These are phyloP conservation scores for Xylaria palmicola DNA, from an alignment of 495 filamentous ascomycete genomes.

Conservation along the genomic window DNA sequence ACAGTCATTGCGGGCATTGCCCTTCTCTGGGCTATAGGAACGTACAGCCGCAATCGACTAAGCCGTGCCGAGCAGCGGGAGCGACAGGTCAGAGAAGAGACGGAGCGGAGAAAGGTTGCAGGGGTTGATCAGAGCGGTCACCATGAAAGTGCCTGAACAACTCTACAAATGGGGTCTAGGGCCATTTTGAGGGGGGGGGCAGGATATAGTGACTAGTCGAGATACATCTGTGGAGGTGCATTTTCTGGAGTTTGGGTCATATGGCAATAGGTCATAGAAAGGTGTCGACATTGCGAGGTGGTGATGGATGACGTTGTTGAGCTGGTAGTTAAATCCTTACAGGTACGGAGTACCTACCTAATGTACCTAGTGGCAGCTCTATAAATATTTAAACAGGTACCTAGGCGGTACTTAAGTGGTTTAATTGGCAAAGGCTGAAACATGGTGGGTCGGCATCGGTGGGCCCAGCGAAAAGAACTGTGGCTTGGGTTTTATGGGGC, in stretches of 20 bases:
- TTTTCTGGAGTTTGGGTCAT: neutral
- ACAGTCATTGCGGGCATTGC: conserved; percentile 34
- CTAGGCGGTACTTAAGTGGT: neutral
- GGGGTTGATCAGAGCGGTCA: neutral
- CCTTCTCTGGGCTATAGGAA: conserved; percentile 28
- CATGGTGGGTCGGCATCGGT: neutral
- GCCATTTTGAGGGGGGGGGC: neutral
- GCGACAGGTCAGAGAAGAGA: conserved; percentile 19
- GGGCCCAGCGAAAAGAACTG: neutral
- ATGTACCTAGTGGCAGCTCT: neutral
- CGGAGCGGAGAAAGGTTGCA: conserved; percentile 1
- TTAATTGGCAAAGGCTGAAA: conserved; percentile 4
- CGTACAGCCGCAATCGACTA: conserved; percentile 28
- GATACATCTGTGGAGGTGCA: neutral
- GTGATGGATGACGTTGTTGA: too few relatives aligned
- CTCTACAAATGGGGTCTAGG: neutral
- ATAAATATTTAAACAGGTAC: neutral
- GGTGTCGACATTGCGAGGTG: too few relatives aligned
- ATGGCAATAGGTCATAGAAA: neutral
- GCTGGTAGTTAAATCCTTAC: too few relatives aligned
- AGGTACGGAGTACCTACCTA: neutral
- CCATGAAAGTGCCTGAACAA: neutral
- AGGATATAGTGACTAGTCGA: neutral
- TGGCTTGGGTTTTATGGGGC: too few relatives aligned
- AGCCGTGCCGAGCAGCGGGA: conserved; percentile 24